These are phyloP conservation scores for Crithidia fasciculata DNA, from an alignment of 208 protist species.

Conservation along the genomic window DNA sequence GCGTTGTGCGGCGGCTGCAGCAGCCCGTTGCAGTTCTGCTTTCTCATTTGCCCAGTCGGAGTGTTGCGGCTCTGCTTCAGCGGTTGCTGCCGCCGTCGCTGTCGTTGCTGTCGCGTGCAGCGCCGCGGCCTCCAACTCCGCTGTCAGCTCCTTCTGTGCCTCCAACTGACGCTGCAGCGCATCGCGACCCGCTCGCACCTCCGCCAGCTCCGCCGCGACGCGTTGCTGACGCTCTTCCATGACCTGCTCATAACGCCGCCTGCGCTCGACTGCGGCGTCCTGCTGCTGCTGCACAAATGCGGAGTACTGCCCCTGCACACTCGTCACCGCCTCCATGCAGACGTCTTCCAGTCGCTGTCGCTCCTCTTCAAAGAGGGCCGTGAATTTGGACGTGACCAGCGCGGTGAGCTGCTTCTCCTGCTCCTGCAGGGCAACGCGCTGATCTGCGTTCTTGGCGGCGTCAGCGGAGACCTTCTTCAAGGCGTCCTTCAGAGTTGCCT, in stretches of 20 bases:
- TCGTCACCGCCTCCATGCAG: slow-evolving; percentile 30
- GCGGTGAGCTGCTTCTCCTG: slow-evolving; percentile 36
- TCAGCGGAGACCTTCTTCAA: slow-evolving; percentile 67
- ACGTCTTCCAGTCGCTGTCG: slow-evolving; percentile 36
- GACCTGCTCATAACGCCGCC: slow-evolving; percentile 26
- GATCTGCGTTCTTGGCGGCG: slow-evolving; percentile 44
- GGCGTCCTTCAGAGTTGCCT: slow-evolving; percentile 68
- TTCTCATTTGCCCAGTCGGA: background rate
- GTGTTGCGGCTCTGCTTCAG: background rate
- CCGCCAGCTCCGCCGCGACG: slow-evolving; percentile 10
- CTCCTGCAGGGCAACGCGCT: slow-evolving; percentile 53
- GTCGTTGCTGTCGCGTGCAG: background rate
- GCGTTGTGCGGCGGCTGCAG: slow-evolving; percentile 7
- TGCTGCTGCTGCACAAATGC: slow-evolving; percentile 27
- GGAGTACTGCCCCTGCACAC: slow-evolving; percentile 26
- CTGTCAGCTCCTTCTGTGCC: background rate
- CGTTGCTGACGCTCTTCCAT: slow-evolving; percentile 33
- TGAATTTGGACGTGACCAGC: slow-evolving; percentile 32
- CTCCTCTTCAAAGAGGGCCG: slow-evolving; percentile 47
- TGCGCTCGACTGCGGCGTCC: slow-evolving; percentile 9
- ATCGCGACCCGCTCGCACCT: slow-evolving; percentile 20
- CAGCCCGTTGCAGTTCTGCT: background rate
- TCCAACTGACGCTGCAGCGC: slow-evolving; percentile 18
- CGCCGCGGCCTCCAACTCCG: background rate
- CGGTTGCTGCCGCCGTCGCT: no score